Percentiles rank a stretch among this genome's conserved stretches.
phyloP scores from a whole-genome alignment of 2,329 filamentous ascomycete genomes.

The Cylindrodendrum hubeiense region DNA sequence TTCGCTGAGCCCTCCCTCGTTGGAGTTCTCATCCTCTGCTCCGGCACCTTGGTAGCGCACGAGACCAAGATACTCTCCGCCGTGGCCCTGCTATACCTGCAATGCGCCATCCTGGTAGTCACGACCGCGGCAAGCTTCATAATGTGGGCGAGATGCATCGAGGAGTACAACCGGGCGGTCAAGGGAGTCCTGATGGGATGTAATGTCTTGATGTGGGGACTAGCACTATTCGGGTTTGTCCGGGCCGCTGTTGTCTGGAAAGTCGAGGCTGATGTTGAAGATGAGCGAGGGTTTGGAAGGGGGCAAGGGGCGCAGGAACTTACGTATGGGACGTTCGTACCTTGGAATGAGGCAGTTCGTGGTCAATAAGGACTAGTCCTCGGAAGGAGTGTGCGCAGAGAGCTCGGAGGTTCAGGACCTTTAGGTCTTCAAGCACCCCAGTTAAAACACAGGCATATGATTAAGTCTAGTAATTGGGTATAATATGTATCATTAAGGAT shows the following conservation, averaged over 20 bases:
- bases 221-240: constrained; percentile 45
- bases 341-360: neutral
- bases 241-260: constrained; percentile 47
- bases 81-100: constrained; percentile 42
- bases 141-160: constrained; percentile 40
- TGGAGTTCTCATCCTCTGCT: constrained; percentile 37
- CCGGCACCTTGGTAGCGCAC: constrained; percentile 39
- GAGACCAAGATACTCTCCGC: constrained; percentile 45
- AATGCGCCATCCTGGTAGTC: constrained; percentile 42
- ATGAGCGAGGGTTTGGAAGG: constrained; percentile 6
- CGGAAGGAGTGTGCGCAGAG: neutral
- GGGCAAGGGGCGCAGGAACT: neutral
- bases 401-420: no score
- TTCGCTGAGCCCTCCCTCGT: constrained; percentile 36
- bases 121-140: constrained; percentile 34
- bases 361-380: neutral
- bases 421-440: no score
- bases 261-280: constrained; percentile 20
- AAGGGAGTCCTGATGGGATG: constrained; percentile 45
- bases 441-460: no score
- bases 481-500: no score
- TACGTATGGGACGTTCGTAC: constrained; percentile 38
- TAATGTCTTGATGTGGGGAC: constrained; percentile 44
- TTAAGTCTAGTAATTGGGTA: no score
- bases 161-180: constrained; percentile 35